Percentiles rank a stretch among this genome's conserved stretches.
phyloP scores from a whole-genome alignment of 75 land plant species.

The Pinus tabuliformis region DNA sequence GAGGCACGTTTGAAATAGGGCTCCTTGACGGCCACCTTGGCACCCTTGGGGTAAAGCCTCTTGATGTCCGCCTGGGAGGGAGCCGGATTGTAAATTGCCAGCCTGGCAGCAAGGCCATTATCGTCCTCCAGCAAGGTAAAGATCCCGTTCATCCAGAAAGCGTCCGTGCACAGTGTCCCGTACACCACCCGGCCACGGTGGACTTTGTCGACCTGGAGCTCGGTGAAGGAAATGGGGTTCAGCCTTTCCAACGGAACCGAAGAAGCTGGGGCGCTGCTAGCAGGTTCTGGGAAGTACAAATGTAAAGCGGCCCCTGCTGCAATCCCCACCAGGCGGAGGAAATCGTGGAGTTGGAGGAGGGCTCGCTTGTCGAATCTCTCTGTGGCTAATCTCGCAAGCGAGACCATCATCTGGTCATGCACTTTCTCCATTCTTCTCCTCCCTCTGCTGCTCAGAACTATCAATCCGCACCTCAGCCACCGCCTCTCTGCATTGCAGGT shows the following conservation, averaged over 20 bases:
- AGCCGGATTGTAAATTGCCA: background rate
- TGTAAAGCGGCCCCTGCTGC: too few relatives aligned
- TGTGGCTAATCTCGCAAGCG: too few relatives aligned
- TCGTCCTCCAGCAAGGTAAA: constrained; percentile 13
- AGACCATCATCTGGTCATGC: too few relatives aligned
- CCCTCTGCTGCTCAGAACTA: too few relatives aligned
- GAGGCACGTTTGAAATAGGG: constrained; percentile 6
- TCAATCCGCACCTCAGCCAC: too few relatives aligned
- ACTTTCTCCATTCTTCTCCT: too few relatives aligned
- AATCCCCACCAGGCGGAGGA: too few relatives aligned
- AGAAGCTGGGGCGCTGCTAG: too few relatives aligned
- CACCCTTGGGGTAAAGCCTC: background rate
- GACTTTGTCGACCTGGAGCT: constrained; percentile 18
- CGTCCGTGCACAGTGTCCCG: constrained; percentile 26
- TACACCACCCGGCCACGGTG: constrained; percentile 23
- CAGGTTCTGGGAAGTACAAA: too few relatives aligned
- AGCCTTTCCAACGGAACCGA: background rate
- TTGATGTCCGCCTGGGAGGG: background rate
- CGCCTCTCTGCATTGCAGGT: too few relatives aligned
- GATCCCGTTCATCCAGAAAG: constrained; percentile 11
- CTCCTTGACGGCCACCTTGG: background rate
- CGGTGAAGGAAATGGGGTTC: constrained; percentile 13
- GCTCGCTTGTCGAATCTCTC: too few relatives aligned
- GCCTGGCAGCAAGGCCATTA: background rate
- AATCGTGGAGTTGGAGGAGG: too few relatives aligned